Evolutionary conservation across 306 rosid genomes (phyloP).

Genomic region (Rosa rugosa): DNA sequence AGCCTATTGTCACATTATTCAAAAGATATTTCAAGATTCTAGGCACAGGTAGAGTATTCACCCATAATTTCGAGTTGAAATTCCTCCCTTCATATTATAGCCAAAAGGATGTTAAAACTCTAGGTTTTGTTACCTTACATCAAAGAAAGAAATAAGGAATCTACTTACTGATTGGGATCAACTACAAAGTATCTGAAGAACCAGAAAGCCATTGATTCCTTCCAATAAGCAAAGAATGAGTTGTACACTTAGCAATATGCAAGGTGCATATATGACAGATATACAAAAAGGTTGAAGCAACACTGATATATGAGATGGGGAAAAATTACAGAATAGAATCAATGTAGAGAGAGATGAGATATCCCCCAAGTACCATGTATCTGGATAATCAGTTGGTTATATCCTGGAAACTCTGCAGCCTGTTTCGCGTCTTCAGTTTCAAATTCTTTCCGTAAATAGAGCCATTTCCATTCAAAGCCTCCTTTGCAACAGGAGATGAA

Average conservation of each 20-base stretch:
- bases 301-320: not conserved
- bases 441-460: constrained; percentile 30
- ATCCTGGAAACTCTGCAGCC: constrained; percentile 59
- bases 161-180: not conserved
- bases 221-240: not conserved
- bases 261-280: not conserved
- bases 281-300: not conserved
- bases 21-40: no score
- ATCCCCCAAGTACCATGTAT: not conserved
- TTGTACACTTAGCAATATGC: not conserved
- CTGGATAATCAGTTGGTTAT: constrained; percentile 43
- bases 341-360: not conserved
- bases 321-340: not conserved
- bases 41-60: not conserved
- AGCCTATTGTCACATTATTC: not conserved
- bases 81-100: not conserved
- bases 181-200: not conserved
- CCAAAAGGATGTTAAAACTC: not conserved
- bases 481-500: constrained; percentile 37
- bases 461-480: constrained; percentile 29
- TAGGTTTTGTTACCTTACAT: not conserved
- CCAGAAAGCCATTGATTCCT: constrained; percentile 10
- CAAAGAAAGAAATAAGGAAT: not conserved
- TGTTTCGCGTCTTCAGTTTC: constrained; percentile 43
- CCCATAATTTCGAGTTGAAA: not conserved